Evolutionary conservation across 495 filamentous ascomycete species (phyloP), one percentile per base, ranked within the genome.

Genomic region (Penicillium roqueforti): DNA sequence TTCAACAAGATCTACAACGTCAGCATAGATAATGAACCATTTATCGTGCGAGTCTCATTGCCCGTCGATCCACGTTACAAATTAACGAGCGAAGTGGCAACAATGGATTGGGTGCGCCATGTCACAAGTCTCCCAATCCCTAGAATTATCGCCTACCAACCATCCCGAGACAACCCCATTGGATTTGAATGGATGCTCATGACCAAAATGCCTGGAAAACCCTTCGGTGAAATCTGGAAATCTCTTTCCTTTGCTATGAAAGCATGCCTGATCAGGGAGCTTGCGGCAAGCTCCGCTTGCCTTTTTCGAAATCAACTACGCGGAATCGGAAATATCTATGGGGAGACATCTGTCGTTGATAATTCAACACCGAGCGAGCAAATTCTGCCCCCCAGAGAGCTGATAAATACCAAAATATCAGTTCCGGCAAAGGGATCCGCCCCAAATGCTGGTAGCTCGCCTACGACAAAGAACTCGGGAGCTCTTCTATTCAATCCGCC

Each of bases 161-260:
- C 73, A 18, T 71, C 74, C 0, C 47, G 53, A 4, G 40, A 69
- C 6, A 83, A 79, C 54, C 67, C 68, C 9, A 62, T 85, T 23
- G 77, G 76, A 9, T 82, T 79, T 54, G 82, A 84, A 69, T 86
- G 82, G 82, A 76, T 84, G 1, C 53, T 85, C 10, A 80, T 83
- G 76, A 71, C 73, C 16, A 66, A 60, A 52, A 58, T 83, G 38
- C 50, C 68, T 4, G 81, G 82, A 3, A 66, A 42, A 5, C 60
- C 69, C 0, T 68, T 78, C 1, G 50, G 60, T 28, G 55, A 72
- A n/a, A 53, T 68, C 28, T 82, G 79, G 76, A 26, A 57, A 0
- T 59, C 56, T 3, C 67, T 76, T 63, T 39, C 65, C 3, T n/a
- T 34, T 37, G 34, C 36, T 45, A 44, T 22, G 53, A 19, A 22